A percentile compares a stretch with the other conserved stretches of the same genome.
These are phyloP conservation scores for Pichia phayaonensis DNA, from an alignment of 805 yeast genomes.

Conservation along the genomic window DNA sequence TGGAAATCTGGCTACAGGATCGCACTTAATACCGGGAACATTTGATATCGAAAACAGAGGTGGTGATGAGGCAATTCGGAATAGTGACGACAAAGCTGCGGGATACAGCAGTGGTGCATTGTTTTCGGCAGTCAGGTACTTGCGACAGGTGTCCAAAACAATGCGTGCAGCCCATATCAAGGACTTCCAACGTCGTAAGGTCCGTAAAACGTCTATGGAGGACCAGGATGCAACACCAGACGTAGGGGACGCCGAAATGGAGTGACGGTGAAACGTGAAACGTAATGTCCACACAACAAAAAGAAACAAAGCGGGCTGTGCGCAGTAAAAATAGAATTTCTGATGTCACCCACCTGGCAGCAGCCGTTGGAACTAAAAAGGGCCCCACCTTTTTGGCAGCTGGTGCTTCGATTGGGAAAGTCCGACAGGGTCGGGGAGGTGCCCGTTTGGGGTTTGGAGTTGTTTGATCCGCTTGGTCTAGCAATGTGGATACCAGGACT, in stretches of 20 bases:
- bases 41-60: neutral
- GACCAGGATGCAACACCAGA: conserved; percentile 10
- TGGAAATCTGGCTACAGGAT: neutral
- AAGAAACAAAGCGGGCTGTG: neutral
- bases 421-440: neutral
- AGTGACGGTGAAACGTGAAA: neutral
- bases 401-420: neutral
- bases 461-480: too few species aligned
- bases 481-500: too few species aligned
- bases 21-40: neutral
- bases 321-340: neutral
- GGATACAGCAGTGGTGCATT: neutral
- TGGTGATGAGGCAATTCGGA: neutral
- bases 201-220: conserved; percentile 18
- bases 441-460: neutral
- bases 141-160: conserved; percentile 42
- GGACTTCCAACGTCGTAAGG: conserved; percentile 69
- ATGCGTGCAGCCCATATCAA: conserved; percentile 73
- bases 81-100: neutral
- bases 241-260: conserved; percentile 5
- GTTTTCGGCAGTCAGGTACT: conserved; percentile 16
- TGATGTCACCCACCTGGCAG: neutral
- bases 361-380: neutral
- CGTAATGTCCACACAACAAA: neutral
- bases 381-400: neutral